A percentile compares a stretch with the other conserved stretches of the same genome.
Evolutionary conservation across 805 yeast species (phyloP).

Genomic region (Wickerhamiella occidentalis): DNA sequence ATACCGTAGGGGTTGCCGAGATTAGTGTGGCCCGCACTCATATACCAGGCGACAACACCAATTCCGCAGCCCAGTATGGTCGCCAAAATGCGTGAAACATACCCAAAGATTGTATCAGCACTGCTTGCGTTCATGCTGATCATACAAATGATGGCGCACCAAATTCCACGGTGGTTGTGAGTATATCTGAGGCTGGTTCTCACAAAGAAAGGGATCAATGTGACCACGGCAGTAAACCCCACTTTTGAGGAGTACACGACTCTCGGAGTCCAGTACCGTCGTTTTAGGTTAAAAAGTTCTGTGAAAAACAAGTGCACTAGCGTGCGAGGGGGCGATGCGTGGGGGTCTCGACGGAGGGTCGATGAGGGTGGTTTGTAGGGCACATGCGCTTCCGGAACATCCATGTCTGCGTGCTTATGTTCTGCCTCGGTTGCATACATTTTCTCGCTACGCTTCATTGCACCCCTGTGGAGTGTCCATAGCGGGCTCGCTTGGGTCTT

Average conservation of each 20-base stretch:
- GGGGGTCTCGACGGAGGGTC: conserved; percentile 24
- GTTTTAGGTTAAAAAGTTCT: not conserved
- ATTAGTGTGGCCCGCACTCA: conserved; percentile 18
- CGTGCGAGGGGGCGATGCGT: conserved; percentile 25
- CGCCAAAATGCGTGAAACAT: conserved; percentile 22
- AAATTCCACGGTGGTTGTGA: conserved; percentile 20
- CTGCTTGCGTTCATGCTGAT: conserved; percentile 25
- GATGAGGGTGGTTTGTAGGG: not conserved
- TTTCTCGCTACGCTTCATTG: not conserved
- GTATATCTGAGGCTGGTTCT: conserved; percentile 21
- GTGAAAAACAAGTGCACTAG: conserved; percentile 21
- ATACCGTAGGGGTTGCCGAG: conserved; percentile 21
- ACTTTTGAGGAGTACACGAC: not conserved
- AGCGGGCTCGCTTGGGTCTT: conserved; percentile 14
- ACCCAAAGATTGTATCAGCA: conserved; percentile 27
- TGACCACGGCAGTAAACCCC: not conserved
- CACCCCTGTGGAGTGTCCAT: conserved; percentile 11
- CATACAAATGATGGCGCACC: conserved; percentile 27
- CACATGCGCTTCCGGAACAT: not conserved
- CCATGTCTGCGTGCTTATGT: conserved; percentile 3
- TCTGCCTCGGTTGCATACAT: not conserved
- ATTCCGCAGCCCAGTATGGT: conserved; percentile 25
- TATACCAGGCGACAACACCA: conserved; percentile 29
- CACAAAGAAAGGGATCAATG: conserved; percentile 23
- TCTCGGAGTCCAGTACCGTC: not conserved